Evolutionary conservation across 345 rosid genomes (phyloP), one percentile per base, ranked within the genome.

Genomic region (Acer yangbiense): DNA sequence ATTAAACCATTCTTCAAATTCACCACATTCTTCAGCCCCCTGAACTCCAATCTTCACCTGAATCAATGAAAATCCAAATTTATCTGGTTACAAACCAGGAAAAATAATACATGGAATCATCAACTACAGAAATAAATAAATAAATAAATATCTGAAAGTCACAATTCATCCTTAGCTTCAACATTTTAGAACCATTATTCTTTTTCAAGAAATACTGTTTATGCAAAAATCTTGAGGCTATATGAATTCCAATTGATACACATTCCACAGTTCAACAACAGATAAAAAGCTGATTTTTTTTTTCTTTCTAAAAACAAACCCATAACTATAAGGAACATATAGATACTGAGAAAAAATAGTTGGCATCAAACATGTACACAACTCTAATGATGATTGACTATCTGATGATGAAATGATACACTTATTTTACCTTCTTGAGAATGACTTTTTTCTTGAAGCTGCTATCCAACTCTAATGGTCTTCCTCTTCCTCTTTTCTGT

Each of bases 1-100:
- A 79, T 96, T 96, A 83, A 96, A 96, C 99, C 99, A 96, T 83
- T 95, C 99, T 82, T 95, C 99, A 80, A 80, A 88, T 23, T 95
- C 99, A 44, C 93, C 99, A 82, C 73, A 93, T 88, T 93, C 94
- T 80, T 89, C 88, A 6, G 97, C 99, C 25, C 97, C 94, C 83
- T 85, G 85, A 14, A 92, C 90, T 76, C 93, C 98, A 65, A 92
- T 79, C 83, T 92, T 93, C 79, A 95, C 94, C 97, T 92, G 88
- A 82, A 83, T 66, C 68, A 65, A 76, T 20, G 32, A 32, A 57
- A 27, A 35, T 68, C 52, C 8, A 9, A 68, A 67, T n/a, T 12
- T 29, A 64, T 18, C 20, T 71, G 17, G 7, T 71, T 29, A 25
- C 7, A 9, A 50, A 25, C 23, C 21, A 8, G 18, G n/a, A 39